Base-by-base conservation (phyloP, 2,329 filamentous ascomycete species). In the Trichophyton verrucosum region DNA sequence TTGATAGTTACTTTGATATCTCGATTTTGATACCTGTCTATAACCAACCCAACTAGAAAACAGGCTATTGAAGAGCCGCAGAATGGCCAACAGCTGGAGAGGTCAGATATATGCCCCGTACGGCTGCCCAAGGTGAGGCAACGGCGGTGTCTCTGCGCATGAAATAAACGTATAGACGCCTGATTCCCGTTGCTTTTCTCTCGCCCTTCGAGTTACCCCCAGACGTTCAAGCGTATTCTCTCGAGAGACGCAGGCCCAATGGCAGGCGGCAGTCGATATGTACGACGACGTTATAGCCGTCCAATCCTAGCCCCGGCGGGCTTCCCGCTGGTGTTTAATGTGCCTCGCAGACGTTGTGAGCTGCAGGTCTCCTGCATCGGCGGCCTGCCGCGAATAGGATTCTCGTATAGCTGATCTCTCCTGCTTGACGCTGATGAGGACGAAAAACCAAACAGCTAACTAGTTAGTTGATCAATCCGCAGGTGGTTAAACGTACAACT, bases 61-160 rank as follows among this genome's bases (percentile, higher is more conserved):
- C 33, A 30, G 27, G 9, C 9, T 13, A 6, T 3, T 13, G 33
- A 13, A 38, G 33, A 38, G 33, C 42, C 15, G 15, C 42, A 46
- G 20, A 15, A 46, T 20, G 9, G 33, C 33, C 9, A n/a, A 3
- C 42, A 20, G 15, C 42, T n/a, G 11, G 42, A 20, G 42, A 15
- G 15, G 6, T 4, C 44, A 24, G 44, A 11, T 47, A 47, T 22
- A 6, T 20, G 44, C n/a, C 3, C 17, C 20, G 17, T 61, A 42
- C 33, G 36, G 57, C 49, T 73, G 72, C 72, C 72, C 70, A 74
- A 73, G 61, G 72, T 73, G 73, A 75, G 72, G 72, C 73, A 73
- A 4, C 33, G 66, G 68, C 65, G 66, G 66, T 57, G 64, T 61
- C 1, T 53, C 62, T 59, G 20, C n/a, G 40, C 40, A 49, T 15